Evolutionary conservation across 202 grass and related monocot genomes (phyloP), one percentile per base, ranked within the genome.

Genomic region (Carex arenaria): DNA sequence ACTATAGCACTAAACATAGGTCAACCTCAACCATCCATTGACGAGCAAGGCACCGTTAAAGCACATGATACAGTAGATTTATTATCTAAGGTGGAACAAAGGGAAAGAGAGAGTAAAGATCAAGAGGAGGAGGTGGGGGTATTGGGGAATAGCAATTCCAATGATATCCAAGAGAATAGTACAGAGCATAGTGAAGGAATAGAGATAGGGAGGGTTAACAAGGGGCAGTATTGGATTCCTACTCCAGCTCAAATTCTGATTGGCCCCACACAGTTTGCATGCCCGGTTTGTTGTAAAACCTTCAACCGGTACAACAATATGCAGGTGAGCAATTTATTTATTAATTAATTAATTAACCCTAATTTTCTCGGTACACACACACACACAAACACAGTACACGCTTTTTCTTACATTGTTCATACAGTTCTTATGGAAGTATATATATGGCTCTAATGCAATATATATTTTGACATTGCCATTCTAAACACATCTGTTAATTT

Each of bases 231-330:
- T 81, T 99, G 96, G 96, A 99, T 99, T 69, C 96, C 96, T 64
- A 99, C 96, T 7, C 96, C 96, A 12, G 94, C 93, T 4, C 96
- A 99, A 87, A 99, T 99, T 84, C 93, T 99, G 78, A 96, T 99
- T 80, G 96, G 96, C 0, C 96, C 96, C 11, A 99, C 93, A 34
- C 96, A 99, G 87, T 99, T 99, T 86, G 90, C 96, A 49, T 99
- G 96, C 87, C 93, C 93, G 40, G 93, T 99, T 30, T 99, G 96
- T 90, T 81, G 75, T 93, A 99, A 99, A 85, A 99, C 93, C 84
- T 99, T 99, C 90, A 99, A 94, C 70, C 74, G 96, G 85, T 99
- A 99, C 96, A 99, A 99, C 88, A 99, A 99, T 83, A 99, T 99
- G 96, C 96, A 99, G 91, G 96, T 92, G 28, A 86, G 82, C 17